Evolutionary conservation across 352 stramenopile species (phyloP).

Genomic region (Chrysophaeum taylorii): DNA sequence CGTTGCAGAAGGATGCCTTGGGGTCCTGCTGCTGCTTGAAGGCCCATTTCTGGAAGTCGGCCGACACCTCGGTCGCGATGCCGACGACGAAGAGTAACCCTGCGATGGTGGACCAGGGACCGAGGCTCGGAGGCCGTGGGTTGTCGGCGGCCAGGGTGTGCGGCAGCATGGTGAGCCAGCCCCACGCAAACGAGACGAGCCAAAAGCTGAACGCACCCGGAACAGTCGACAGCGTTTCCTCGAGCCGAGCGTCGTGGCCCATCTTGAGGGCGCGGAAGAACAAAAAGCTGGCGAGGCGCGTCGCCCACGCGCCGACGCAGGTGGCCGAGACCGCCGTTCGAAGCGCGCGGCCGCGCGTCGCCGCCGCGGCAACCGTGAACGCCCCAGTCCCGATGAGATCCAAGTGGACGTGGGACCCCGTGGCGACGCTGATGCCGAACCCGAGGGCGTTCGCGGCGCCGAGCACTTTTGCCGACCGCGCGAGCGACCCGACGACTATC

Average conservation of each 20-base stretch:
- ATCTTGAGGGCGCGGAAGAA: constrained; percentile 40
- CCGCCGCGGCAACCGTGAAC: constrained; percentile 36
- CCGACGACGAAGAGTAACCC: constrained; percentile 30
- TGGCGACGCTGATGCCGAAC: constrained; percentile 16
- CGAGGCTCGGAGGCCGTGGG: background rate
- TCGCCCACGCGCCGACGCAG: constrained; percentile 36
- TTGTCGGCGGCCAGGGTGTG: constrained; percentile 34
- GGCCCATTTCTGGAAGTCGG: constrained; percentile 48
- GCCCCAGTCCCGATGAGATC: constrained; percentile 49
- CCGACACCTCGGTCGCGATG: constrained; percentile 39
- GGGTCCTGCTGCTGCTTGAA: constrained; percentile 37
- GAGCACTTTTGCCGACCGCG: constrained; percentile 21
- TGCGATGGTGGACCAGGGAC: background rate
- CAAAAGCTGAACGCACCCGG: constrained; percentile 36
- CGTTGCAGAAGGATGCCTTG: constrained; percentile 41
- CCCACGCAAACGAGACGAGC: constrained; percentile 43
- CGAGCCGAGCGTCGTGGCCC: constrained; percentile 37
- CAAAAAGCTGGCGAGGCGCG: constrained; percentile 45
- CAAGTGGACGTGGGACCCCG: constrained; percentile 39
- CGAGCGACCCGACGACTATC: no score
- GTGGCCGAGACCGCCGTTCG: constrained; percentile 26
- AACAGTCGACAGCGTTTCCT: constrained; percentile 31
- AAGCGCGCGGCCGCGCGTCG: constrained; percentile 4
- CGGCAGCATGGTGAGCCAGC: constrained; percentile 40
- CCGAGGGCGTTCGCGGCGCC: constrained; percentile 11